These are phyloP conservation scores for Hyparrhenia diplandra DNA, from an alignment of 176 grass and related monocot species.

Conservation along the genomic window DNA sequence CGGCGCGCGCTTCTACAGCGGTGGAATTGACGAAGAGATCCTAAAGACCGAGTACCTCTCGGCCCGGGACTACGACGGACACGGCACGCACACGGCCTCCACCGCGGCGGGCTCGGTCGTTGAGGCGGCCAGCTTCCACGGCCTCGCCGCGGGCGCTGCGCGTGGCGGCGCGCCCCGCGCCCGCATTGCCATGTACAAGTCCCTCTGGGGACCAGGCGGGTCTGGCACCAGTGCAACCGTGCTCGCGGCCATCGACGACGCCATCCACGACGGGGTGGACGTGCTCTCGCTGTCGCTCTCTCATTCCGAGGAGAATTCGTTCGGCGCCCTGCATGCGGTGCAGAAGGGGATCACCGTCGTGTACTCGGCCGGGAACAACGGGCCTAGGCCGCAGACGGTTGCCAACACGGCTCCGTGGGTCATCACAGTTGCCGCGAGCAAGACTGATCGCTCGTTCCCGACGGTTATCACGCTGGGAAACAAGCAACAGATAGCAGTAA, in stretches of 20 bases:
- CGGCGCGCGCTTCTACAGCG: conserved; percentile 17
- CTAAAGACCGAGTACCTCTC: neutral
- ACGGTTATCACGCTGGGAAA: conserved; percentile 24
- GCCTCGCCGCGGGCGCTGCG: neutral
- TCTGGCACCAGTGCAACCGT: neutral
- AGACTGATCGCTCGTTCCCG: conserved; percentile 18
- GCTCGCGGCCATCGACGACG: conserved; percentile 28
- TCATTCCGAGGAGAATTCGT: neutral
- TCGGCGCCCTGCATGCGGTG: conserved; percentile 19
- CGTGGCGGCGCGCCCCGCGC: conserved; percentile 2
- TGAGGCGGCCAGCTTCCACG: neutral
- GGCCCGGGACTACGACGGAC: neutral
- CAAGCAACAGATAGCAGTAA: conserved; percentile 13
- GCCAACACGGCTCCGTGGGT: neutral
- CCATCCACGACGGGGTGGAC: conserved; percentile 26
- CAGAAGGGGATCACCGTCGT: conserved; percentile 33
- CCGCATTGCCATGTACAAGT: conserved; percentile 19
- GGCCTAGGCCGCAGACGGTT: neutral
- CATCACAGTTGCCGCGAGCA: neutral
- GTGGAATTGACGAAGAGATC: neutral
- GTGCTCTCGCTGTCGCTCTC: neutral
- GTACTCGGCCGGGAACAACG: neutral
- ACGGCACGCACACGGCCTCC: conserved; percentile 38
- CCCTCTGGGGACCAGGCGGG: accelerated
- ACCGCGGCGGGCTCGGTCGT: neutral